phyloP scores from a whole-genome alignment of 768 basidiomycete genomes.

The Pleurotus cornucopiae region DNA sequence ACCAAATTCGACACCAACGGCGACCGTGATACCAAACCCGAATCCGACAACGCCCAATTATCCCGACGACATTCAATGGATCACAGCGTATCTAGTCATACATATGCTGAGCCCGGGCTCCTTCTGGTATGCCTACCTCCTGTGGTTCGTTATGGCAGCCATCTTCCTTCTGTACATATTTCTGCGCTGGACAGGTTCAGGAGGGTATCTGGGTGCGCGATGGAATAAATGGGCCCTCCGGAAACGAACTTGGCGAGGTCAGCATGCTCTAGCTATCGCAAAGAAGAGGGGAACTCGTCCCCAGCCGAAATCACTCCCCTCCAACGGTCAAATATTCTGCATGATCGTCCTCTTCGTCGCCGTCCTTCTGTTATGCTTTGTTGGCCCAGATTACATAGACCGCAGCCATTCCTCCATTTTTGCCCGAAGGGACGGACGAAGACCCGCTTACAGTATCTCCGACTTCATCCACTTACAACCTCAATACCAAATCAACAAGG shows the following conservation, averaged over 20 bases:
- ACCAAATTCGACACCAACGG: conserved; percentile 5
- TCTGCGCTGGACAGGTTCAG: conserved; percentile 38
- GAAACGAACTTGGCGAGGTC: conserved; percentile 54
- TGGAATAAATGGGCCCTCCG: conserved; percentile 60
- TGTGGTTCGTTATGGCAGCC: conserved; percentile 51
- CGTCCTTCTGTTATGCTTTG: conserved; percentile 43
- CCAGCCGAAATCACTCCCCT: conserved; percentile 48
- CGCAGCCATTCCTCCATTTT: conserved; percentile 34
- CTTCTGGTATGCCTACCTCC: conserved; percentile 51
- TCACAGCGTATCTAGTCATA: conserved; percentile 52
- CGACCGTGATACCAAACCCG: conserved; percentile 13
- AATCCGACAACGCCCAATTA: conserved; percentile 42
- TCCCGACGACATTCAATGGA: conserved; percentile 43
- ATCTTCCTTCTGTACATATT: conserved; percentile 35
- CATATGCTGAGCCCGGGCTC: conserved; percentile 50
- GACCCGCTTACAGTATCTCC: conserved; percentile 21
- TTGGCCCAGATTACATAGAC: conserved; percentile 70
- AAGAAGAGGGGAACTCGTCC: conserved; percentile 28
- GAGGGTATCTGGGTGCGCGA: conserved; percentile 38
- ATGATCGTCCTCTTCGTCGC: conserved; percentile 39
- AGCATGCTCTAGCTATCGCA: conserved; percentile 22
- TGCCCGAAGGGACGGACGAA: conserved; percentile 9
- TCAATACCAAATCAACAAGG: conserved; percentile 59
- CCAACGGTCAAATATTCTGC: conserved; percentile 59
- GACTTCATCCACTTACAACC: conserved; percentile 37